These are phyloP conservation scores for Alternaria panax DNA, from an alignment of 2,329 filamentous ascomycete genomes.

Conservation along the genomic window DNA sequence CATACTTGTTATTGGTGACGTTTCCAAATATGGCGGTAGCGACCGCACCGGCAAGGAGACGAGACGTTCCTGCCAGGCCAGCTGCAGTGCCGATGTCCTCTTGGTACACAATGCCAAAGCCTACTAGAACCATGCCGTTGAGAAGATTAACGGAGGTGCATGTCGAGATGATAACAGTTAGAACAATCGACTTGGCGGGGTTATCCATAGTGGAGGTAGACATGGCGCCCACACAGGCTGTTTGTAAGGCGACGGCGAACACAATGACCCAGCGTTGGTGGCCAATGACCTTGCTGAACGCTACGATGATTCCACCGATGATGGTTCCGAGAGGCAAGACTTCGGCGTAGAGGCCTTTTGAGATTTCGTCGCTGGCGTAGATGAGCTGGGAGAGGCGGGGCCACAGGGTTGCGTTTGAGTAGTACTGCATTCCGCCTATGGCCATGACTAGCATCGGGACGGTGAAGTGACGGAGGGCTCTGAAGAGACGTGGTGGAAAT, in stretches of 20 bases:
- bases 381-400: slow-evolving; percentile 36
- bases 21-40: slow-evolving; percentile 41
- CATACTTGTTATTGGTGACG: slow-evolving; percentile 41
- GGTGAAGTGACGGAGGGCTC: slow-evolving; percentile 37
- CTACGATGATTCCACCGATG: slow-evolving; percentile 38
- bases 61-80: slow-evolving; percentile 39
- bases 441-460: slow-evolving; percentile 43
- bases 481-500: slow-evolving; percentile 41
- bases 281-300: slow-evolving; percentile 38
- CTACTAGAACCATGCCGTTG: slow-evolving; percentile 41
- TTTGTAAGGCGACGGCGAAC: slow-evolving; percentile 37
- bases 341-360: slow-evolving; percentile 37
- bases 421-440: slow-evolving; percentile 43
- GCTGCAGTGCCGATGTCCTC: slow-evolving; percentile 43
- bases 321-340: slow-evolving; percentile 38
- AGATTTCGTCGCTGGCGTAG: slow-evolving; percentile 38
- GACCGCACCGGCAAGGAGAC: slow-evolving; percentile 38
- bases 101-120: slow-evolving; percentile 41
- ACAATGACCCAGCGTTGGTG: slow-evolving; percentile 41
- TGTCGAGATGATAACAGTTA: slow-evolving; percentile 39
- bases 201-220: slow-evolving; percentile 36
- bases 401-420: slow-evolving; percentile 42
- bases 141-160: slow-evolving; percentile 39
- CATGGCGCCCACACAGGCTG: slow-evolving; percentile 38
- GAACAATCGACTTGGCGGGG: slow-evolving; percentile 33